Percentiles rank a stretch among this genome's conserved stretches.
Evolutionary conservation across 306 rosid species (phyloP).

Genomic region (Citrullus mucosospermus): DNA sequence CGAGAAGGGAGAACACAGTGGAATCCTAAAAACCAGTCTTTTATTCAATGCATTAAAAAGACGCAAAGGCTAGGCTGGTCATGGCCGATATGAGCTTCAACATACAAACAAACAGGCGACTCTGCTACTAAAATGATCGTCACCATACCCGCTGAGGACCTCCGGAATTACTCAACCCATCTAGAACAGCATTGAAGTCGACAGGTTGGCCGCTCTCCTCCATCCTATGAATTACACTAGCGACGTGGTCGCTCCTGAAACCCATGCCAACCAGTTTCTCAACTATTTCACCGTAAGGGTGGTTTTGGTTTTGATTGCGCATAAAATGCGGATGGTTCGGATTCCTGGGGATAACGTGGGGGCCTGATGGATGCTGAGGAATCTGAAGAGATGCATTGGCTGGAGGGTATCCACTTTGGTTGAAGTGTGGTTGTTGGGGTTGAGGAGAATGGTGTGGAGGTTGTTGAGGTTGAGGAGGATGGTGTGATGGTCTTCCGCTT

Average conservation of each 20-base stretch:
- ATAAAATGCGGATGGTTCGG: slow-evolving; percentile 39
- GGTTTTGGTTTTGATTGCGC: slow-evolving; percentile 47
- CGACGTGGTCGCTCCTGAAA: slow-evolving; percentile 66
- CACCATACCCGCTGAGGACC: slow-evolving; percentile 82
- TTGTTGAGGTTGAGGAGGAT: slow-evolving; percentile 46
- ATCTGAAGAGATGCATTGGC: slow-evolving; percentile 56
- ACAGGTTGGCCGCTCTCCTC: slow-evolving; percentile 88
- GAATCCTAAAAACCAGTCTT: slow-evolving; percentile 11
- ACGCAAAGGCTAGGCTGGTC: slow-evolving; percentile 40
- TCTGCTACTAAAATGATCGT: slow-evolving; percentile 15
- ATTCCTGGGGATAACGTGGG: slow-evolving; percentile 35
- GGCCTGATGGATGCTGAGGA: slow-evolving; percentile 27
- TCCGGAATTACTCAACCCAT: slow-evolving; percentile 46
- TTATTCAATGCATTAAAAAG: slow-evolving; percentile 94
- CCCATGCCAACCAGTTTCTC: slow-evolving; percentile 84
- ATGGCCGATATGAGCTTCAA: slow-evolving; percentile 8
- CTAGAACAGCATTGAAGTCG: slow-evolving; percentile 79
- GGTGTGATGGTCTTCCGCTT: slow-evolving; percentile 47
- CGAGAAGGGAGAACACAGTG: slow-evolving; percentile 1
- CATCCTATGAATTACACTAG: slow-evolving; percentile 82
- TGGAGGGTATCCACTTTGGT: slow-evolving; percentile 70
- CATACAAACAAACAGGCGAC: slow-evolving; percentile 9
- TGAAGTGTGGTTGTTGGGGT: slow-evolving; percentile 49
- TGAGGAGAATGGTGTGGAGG: slow-evolving; percentile 27
- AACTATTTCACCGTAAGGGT: slow-evolving; percentile 67